Base-by-base conservation (phyloP, 2,329 filamentous ascomycete species). In the Cyanodermella asteris region DNA sequence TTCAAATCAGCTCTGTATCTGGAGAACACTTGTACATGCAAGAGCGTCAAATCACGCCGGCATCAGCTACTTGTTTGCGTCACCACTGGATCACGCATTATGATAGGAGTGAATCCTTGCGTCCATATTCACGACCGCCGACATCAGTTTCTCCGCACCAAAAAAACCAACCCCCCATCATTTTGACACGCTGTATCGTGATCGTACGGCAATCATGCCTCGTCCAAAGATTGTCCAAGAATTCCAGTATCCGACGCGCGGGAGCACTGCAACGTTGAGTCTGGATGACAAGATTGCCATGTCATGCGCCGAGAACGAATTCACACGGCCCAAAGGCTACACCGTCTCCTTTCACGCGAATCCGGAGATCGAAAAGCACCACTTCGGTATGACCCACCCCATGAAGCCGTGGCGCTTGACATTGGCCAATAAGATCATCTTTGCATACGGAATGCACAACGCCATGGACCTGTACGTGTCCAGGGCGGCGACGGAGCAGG, bases 381-480 rank as follows among this genome's bases (percentile, higher is more conserved):
- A 97, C 49, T 97, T 97, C 47, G 87, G 87, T 36, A 74, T 78
- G 51, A 82, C 78, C 7, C 87, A 97, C 55, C 87, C 87, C 12
- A 97, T 97, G 87, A 97, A 97, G 49, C 87, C 87, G 30, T 94
- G 87, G 84, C 77, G 87, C 18, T 56, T 97, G 34, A 93, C 82
- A 10, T 62, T 97, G 28, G 90, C 87, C 28, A 94, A 97, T 48
- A 80, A 87, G 40, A 65, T 97, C 23, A 80, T 97, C 34, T 72
- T 90, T 44, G 75, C 80, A 2, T 94, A 94, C 47, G 87, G 87
- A 36, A 78, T 97, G 64, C 81, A 90, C 39, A 76, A 84, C 41
- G 81, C 80, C 33, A 94, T 97, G 87, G 81, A 94, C 50, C 73
- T 84, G 35, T 93, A 90, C 50, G 64, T 80, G 25, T 67, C 84